Evolutionary conservation across 345 rosid species (phyloP), one percentile per base, ranked within the genome.

Genomic region (Acer yangbiense): DNA sequence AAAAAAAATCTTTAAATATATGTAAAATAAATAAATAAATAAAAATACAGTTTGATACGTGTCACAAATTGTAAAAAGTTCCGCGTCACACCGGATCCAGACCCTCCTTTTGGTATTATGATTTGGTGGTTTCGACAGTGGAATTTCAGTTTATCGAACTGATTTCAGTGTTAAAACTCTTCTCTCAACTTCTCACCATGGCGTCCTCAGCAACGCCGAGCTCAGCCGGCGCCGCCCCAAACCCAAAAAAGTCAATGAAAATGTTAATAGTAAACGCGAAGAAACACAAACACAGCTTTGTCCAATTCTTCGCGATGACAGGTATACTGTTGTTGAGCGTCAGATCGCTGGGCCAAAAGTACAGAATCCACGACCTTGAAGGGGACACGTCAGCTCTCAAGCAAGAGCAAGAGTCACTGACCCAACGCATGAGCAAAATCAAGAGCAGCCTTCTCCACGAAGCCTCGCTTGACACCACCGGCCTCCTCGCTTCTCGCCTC

Each of bases 271-370:
- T 84, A 9, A 89, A 89, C 79, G 95, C 90, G 35, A 86, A 74
- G 81, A 92, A 85, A 77, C 75, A 79, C 80, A 92, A 78, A 46
- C 86, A 91, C 77, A 86, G 89, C 83, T 94, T 91, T 87, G 86
- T 92, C 39, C 95, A 96, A 72, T 81, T 94, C 72, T 80, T 84
- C 82, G 91, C 97, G 10, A 88, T 92, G 97, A 79, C 94, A 17
- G 98, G 95, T 13, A 88, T 96, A 21, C 68, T 96, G 70, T 89
- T 96, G 16, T 83, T 94, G 79, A 94, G 99, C 84, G 39, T 85
- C 74, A 85, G 93, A 85, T 93, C 98, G 35, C 81, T 96, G 52
- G 93, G 98, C 80, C 99, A 94, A 69, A 96, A 96, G 86, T 91
- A 96, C 83, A 88, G 90, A 21, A 80, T 92, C 74, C 87, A 88